Evolutionary conservation across 2,329 filamentous ascomycete species (phyloP).

Genomic region (Alternaria arborescens): DNA sequence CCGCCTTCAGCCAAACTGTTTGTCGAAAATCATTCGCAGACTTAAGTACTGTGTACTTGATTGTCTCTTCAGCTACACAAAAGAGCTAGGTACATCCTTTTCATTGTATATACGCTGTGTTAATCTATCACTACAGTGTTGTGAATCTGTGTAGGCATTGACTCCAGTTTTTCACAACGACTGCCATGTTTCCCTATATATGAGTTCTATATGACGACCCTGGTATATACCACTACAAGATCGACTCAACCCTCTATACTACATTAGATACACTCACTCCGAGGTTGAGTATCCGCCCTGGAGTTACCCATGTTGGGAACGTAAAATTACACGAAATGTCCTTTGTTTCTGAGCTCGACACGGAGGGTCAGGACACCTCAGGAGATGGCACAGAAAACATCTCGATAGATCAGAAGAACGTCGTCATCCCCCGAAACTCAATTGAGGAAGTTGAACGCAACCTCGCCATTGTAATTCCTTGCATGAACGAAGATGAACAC

Average conservation of each 20-base stretch:
- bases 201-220: background rate
- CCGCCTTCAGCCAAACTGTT: background rate
- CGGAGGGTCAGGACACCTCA: constrained; percentile 2
- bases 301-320: constrained; percentile 13
- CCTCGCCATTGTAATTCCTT: constrained; percentile 24
- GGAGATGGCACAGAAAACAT: background rate
- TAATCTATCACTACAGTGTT: background rate
- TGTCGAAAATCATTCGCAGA: background rate
- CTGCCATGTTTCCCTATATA: background rate
- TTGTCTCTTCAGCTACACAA: background rate
- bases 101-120: background rate
- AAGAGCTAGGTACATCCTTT: background rate
- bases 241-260: background rate
- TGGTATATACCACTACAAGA: background rate
- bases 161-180: background rate
- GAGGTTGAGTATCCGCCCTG: background rate
- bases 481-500: constrained; percentile 24
- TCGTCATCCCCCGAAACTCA: constrained; percentile 13
- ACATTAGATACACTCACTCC: background rate
- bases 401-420: background rate
- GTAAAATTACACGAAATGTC: constrained; percentile 18
- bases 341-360: constrained; percentile 22
- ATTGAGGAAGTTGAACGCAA: constrained; percentile 15
- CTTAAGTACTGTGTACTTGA: background rate
- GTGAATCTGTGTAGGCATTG: background rate